Percentiles rank a stretch among this genome's conserved stretches.
phyloP scores from a whole-genome alignment of 768 basidiomycete genomes.

The Boletellus ananas region DNA sequence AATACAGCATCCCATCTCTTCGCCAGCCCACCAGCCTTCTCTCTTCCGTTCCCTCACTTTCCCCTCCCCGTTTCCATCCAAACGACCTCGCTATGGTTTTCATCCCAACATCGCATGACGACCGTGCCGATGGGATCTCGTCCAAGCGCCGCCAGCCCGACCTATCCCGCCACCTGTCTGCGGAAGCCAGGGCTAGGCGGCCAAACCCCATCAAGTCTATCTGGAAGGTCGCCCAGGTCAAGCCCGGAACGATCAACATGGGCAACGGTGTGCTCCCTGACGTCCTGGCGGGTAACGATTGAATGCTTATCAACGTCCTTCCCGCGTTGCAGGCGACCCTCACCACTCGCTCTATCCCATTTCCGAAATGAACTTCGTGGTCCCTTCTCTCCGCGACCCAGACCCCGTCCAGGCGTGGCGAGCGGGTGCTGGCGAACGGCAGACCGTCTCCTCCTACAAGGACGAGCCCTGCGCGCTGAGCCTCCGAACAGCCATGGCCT shows the following conservation, averaged over 20 bases:
- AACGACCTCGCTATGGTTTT: constrained; percentile 22
- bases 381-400: constrained; percentile 27
- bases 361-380: constrained; percentile 32
- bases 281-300: background rate
- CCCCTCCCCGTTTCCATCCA: background rate
- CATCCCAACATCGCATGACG: constrained; percentile 13
- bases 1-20: background rate
- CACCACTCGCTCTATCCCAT: constrained; percentile 34
- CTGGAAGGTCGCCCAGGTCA: constrained; percentile 35
- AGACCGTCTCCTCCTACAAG: constrained; percentile 27
- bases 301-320: background rate
- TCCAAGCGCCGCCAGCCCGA: constrained; percentile 28
- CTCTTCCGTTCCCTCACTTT: background rate
- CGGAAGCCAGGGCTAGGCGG: constrained; percentile 31
- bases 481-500: constrained; percentile 36
- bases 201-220: constrained; percentile 38
- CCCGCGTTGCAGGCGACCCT: constrained; percentile 27
- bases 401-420: constrained; percentile 33
- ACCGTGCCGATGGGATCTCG: constrained; percentile 7
- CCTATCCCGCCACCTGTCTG: constrained; percentile 32
- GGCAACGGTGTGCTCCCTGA: constrained; percentile 28
- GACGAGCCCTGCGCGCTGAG: constrained; percentile 29
- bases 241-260: constrained; percentile 35
- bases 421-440: constrained; percentile 24
- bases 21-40: background rate